phyloP scores from a whole-genome alignment of 2,329 filamentous ascomycete species.

The Fusarium coicis region DNA sequence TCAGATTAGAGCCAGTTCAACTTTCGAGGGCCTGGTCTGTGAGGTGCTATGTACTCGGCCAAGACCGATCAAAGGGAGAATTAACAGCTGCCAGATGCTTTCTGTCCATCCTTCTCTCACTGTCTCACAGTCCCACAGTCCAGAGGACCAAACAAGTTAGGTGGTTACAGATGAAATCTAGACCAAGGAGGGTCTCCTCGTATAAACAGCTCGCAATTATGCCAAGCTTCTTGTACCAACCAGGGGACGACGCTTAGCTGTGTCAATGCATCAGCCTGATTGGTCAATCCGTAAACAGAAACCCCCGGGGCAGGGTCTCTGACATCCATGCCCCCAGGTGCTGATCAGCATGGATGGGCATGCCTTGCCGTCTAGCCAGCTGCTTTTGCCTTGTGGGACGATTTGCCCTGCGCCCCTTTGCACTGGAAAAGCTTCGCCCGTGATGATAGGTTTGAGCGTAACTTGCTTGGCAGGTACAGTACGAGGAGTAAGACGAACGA shows the following conservation, averaged over 20 bases:
- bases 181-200: slow-evolving; percentile 20
- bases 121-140: not conserved
- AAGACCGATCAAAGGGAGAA: not conserved
- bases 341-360: slow-evolving; percentile 7
- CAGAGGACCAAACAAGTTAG: not conserved
- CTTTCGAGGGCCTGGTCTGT: not conserved
- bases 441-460: slow-evolving; percentile 12
- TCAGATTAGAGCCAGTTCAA: not conserved
- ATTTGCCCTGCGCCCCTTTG: slow-evolving; percentile 4
- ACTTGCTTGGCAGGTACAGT: slow-evolving; percentile 29
- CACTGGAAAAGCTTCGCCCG: slow-evolving; percentile 10
- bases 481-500: not conserved
- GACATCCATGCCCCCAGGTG: slow-evolving; percentile 19
- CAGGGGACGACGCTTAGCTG: slow-evolving; percentile 1
- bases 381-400: slow-evolving; percentile 22
- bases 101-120: not conserved
- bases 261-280: not conserved
- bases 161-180: slow-evolving; percentile 12
- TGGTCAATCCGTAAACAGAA: slow-evolving; percentile 25
- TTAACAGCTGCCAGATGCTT: slow-evolving; percentile 20
- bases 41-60: slow-evolving; percentile 7
- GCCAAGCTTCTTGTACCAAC: slow-evolving; percentile 14
- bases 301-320: slow-evolving; percentile 14
- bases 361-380: slow-evolving; percentile 2
- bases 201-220: slow-evolving; percentile 16